Base-by-base conservation (phyloP, 257 asterid genomes). In the Solanum dulcamara region DNA sequence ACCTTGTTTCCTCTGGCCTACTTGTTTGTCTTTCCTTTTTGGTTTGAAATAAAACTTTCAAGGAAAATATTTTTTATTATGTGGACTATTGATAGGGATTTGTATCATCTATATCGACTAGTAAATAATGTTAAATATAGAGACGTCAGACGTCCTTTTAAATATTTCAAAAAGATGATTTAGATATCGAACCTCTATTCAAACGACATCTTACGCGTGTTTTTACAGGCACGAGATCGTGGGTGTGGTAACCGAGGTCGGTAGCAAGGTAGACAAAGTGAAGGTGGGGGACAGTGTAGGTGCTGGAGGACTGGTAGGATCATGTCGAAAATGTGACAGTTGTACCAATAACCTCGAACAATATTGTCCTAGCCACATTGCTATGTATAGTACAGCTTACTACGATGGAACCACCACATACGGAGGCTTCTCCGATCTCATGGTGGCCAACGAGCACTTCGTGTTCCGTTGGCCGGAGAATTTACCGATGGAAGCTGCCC, bases 231-330 rank as follows among this genome's bases (percentile, higher is more conserved):
- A 90, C 14, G 93, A 91, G 83, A 87, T 92, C 68, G 90, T 90
- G 1, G 94, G 93, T 0, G 83, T 89, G 18, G 94, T 92, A 35
- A 89, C 92, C 17, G 91, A 90, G 81, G 88, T 88, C 4, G 93
- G 94, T 3, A 87, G 70, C 86, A 81, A 89, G 22, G 92, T 89
- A 17, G 55, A 86, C 26, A 92, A 88, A 46, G 87, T 89, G 80
- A 90, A 87, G 35, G 71, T 84, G 2, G 90, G 93, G 1, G 91
- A 92, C 85, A 90, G 86, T 64, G 90, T 64, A 32, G 93, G 93
- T 9, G 90, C 90, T 10, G 93, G 92, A 48, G 86, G 89, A 87
- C 50, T 90, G 62, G 87, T 89, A 3, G 93, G 90, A 18, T 90
- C 92, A 1, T 92, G 93, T 66, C 88, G 88, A 33, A 48, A 84